Conservation (phyloP, 2,329 filamentous ascomycete genomes). For the Colletotrichum sp. region DNA sequence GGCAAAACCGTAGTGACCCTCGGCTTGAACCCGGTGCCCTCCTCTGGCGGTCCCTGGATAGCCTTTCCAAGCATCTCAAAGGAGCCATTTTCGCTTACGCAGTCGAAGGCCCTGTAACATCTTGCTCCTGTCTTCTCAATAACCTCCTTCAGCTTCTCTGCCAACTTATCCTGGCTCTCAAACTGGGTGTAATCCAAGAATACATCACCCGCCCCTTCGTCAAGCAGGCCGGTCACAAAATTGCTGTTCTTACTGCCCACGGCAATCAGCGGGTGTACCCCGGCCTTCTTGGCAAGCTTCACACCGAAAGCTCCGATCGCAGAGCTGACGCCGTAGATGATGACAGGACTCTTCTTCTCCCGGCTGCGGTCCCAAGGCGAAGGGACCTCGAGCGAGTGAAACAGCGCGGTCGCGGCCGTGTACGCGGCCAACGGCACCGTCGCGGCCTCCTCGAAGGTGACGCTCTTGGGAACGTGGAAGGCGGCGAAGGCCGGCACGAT, state of each 20-base stretch:
- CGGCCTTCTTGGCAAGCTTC: conserved; percentile 52
- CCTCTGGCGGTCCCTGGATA: conserved; percentile 15
- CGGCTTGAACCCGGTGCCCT: conserved; percentile 15
- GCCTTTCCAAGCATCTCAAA: conserved; percentile 16
- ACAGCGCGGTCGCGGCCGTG: conserved; percentile 57
- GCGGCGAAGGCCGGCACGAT: conserved; percentile 59
- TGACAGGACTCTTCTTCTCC: conserved; percentile 13
- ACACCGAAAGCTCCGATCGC: conserved; percentile 61
- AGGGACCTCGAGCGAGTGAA: conserved; percentile 49
- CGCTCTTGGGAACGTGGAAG: conserved; percentile 54
- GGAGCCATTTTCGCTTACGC: conserved; percentile 20
- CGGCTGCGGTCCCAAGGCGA: conserved; percentile 44
- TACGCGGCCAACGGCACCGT: conserved; percentile 60
- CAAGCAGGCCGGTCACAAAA: conserved; percentile 13
- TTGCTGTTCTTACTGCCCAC: conserved; percentile 50
- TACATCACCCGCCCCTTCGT: conserved; percentile 12
- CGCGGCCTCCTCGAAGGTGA: conserved; percentile 60
- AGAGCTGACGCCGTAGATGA: conserved; percentile 55
- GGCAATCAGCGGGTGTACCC: conserved; percentile 62
- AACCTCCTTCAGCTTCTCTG: conserved; percentile 16
- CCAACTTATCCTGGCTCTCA: conserved; percentile 13
- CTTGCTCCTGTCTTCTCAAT: conserved; percentile 8
- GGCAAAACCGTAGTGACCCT: conserved; percentile 20
- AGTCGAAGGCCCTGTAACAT: conserved; percentile 16
- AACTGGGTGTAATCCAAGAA: conserved; percentile 23